Evolutionary conservation across 495 filamentous ascomycete genomes (phyloP).

Genomic region (Podospora fimiseda): DNA sequence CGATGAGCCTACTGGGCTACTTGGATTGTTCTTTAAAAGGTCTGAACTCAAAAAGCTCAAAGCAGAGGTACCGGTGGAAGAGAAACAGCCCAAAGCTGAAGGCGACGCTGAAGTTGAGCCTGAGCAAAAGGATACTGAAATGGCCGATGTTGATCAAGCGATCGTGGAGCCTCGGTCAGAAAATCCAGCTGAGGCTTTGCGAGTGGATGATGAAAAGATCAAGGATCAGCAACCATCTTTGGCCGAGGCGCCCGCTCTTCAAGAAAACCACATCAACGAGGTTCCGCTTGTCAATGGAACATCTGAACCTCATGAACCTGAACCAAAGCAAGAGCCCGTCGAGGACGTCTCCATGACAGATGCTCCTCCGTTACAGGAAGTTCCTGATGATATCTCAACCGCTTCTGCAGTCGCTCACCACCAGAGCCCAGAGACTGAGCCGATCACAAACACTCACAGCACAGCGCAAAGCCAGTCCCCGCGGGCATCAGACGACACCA

Average conservation of each 20-base stretch:
- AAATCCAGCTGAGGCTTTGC: neutral
- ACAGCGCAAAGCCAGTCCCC: constrained; percentile 48
- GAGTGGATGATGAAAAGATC: neutral
- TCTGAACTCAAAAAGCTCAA: constrained; percentile 42
- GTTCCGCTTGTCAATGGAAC: neutral
- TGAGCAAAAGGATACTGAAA: constrained; percentile 22
- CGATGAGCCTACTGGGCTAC: constrained; percentile 50
- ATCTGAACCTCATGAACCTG: neutral
- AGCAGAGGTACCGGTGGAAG: constrained; percentile 17
- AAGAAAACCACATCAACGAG: neutral
- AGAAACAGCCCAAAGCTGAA: neutral
- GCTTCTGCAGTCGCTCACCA: constrained; percentile 13
- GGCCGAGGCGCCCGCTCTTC: neutral
- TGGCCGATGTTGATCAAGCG: constrained; percentile 28
- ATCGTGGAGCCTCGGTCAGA: neutral
- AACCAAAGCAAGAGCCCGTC: constrained; percentile 32
- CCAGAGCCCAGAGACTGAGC: constrained; percentile 31
- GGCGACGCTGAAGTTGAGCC: constrained; percentile 22
- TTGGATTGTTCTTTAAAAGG: constrained; percentile 58
- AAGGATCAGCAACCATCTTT: neutral
- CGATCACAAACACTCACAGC: constrained; percentile 32
- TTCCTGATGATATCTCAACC: constrained; percentile 9
- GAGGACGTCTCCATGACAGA: constrained; percentile 45
- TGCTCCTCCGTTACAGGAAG: constrained; percentile 26
- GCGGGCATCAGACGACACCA: constrained; percentile 57